Evolutionary conservation across 371 early-diverging fungal species (phyloP).

Genomic region (Cokeromyces recurvatus): DNA sequence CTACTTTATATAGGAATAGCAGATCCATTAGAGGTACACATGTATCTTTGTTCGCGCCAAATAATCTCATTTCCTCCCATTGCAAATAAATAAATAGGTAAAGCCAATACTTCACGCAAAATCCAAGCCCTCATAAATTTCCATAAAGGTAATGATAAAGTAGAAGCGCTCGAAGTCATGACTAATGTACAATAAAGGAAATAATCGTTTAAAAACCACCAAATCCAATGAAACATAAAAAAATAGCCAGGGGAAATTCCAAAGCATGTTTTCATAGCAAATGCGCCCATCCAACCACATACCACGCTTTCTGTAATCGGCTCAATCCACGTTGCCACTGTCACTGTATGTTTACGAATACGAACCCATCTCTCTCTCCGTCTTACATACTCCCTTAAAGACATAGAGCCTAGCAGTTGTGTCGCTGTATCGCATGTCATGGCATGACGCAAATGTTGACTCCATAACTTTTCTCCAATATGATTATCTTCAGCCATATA

Average conservation of each 20-base stretch:
- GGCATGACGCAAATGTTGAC: constrained; percentile 71
- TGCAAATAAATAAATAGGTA: constrained; percentile 80
- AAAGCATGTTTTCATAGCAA: constrained; percentile 47
- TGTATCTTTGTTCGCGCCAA: constrained; percentile 78
- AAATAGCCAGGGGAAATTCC: constrained; percentile 42
- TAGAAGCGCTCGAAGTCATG: neutral
- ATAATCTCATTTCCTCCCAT: constrained; percentile 76
- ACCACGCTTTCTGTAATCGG: constrained; percentile 89
- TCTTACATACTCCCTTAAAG: constrained; percentile 69
- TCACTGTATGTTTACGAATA: constrained; percentile 86
- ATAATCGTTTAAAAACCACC: constrained; percentile 74
- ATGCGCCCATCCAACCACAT: constrained; percentile 70
- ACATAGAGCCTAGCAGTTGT: constrained; percentile 75
- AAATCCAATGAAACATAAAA: constrained; percentile 60
- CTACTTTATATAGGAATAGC: constrained; percentile 28
- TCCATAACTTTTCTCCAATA: constrained; percentile 84
- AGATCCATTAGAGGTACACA: constrained; percentile 53
- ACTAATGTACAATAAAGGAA: constrained; percentile 53
- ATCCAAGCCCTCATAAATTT: constrained; percentile 61
- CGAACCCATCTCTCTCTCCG: constrained; percentile 91
- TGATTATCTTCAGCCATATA: constrained; percentile 95
- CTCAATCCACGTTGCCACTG: constrained; percentile 81
- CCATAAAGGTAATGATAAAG: constrained; percentile 15
- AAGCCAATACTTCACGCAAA: constrained; percentile 74
- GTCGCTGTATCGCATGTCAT: constrained; percentile 85